These are phyloP conservation scores for Phanerodontia chrysosporium DNA, from an alignment of 768 basidiomycete species.

Conservation along the genomic window DNA sequence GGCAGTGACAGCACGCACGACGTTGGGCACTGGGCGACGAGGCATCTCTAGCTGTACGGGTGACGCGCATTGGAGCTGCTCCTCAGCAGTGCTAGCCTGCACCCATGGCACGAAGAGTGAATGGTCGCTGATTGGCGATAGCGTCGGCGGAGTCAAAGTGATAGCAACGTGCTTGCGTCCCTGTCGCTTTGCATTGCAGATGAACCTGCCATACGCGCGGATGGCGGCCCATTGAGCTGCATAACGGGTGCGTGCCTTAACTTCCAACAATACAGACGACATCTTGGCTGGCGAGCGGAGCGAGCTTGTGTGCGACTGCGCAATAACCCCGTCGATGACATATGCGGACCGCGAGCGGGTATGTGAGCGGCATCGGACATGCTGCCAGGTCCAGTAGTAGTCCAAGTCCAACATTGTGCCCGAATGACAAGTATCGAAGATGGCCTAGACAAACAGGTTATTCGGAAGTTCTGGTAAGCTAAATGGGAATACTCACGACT, in stretches of 20 bases:
- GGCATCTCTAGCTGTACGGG: background rate
- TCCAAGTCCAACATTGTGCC: slow-evolving; percentile 2
- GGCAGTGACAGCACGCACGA: background rate
- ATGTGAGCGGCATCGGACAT: too few relatives aligned
- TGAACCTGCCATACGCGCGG: too few relatives aligned
- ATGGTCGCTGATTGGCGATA: background rate
- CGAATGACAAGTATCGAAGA: slow-evolving; percentile 9
- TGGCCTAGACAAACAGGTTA: background rate
- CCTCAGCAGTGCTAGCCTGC: background rate
- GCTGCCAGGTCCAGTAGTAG: background rate
- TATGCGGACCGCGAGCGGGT: too few relatives aligned
- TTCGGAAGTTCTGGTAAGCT: background rate
- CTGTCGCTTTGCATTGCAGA: too few relatives aligned
- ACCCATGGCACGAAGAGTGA: background rate
- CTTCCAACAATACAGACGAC: too few relatives aligned
- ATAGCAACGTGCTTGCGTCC: background rate
- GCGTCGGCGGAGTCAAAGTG: background rate
- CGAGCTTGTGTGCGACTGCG: too few relatives aligned
- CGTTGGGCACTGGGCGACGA: background rate
- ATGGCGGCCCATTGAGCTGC: too few relatives aligned
- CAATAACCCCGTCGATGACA: too few relatives aligned
- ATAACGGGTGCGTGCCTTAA: too few relatives aligned
- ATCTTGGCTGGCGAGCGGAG: too few relatives aligned
- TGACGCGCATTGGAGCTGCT: background rate
- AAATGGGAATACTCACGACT: background rate